Base-by-base conservation (phyloP, 495 filamentous ascomycete genomes). In the Thozetella sp. region DNA sequence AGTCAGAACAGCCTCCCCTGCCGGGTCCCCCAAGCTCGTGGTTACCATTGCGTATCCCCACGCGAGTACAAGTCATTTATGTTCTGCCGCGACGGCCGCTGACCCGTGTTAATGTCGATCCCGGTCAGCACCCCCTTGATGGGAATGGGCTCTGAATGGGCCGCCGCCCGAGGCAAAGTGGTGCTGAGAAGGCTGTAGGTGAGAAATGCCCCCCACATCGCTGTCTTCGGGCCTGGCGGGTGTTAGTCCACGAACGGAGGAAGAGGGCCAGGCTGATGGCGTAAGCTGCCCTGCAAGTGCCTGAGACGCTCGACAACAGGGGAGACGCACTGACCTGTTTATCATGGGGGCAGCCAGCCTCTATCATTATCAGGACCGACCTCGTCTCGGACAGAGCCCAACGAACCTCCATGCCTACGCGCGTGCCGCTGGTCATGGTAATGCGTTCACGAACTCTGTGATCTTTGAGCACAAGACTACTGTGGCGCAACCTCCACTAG, bases 21-120 rank as follows among this genome's bases (percentile, higher is more conserved):
- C 27, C 46, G 46, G 40, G 50, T 54, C 24, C 53, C 46, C 4
- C 20, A 54, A 20, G 34, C 9, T 17, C 6, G n/a, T 4, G n/a
- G 43, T 57, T 67, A 79, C 76, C 76, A 76, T 63, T 71, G 66
- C 34, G 76, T 73, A 2, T 74, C 75, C 40, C 66, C 64, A 55
- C 72, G 58, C n/a, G 64, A 53, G 46, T 65, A 72, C 19, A 79
- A 61, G 3, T 58, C 55, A 50, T 75, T 73, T n/a, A 80, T 70
- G 53, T 76, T 73, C 58, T 67, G 65, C 48, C 76, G 72, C 25
- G 63, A 50, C 19, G 77, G 75, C 22, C 59, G 51, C 48, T 71
- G 58, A 1, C 72, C 74, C 17, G 73, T 77, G 11, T 26, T 61
- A 9, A 60, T 55, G 53, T 75, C 66, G 54, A 77, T 67, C 3